Evolutionary conservation across 169 alveolate genomes (phyloP).

Genomic region (Prorocentrum cordatum): DNA sequence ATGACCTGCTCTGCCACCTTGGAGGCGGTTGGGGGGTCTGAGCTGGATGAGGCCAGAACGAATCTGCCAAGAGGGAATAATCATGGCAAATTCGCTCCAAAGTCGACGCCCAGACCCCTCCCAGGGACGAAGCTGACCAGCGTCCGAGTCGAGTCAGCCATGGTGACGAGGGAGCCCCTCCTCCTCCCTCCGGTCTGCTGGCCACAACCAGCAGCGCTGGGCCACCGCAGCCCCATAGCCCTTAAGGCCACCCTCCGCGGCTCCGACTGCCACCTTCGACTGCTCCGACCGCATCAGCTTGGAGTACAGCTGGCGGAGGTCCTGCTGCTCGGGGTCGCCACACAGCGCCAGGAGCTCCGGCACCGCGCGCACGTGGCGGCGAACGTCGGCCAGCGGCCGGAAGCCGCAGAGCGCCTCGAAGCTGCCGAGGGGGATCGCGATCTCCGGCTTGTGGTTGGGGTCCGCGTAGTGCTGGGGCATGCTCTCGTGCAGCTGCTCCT

Average conservation of each 20-base stretch:
- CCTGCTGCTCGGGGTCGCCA: neutral
- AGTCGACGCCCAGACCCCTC: too few relatives aligned
- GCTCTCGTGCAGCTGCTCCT: too few relatives aligned
- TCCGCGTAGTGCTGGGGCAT: too few relatives aligned
- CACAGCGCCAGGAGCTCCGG: neutral
- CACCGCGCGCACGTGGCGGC: neutral
- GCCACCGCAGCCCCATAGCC: neutral
- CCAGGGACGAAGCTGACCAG: neutral
- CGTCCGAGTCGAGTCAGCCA: too few relatives aligned
- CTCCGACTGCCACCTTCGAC: neutral
- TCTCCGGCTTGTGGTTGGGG: conserved; percentile 87
- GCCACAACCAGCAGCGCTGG: neutral
- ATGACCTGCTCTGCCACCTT: neutral
- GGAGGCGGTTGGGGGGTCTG: neutral
- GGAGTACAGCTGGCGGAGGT: neutral
- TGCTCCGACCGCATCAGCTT: neutral
- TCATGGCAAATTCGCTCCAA: neutral
- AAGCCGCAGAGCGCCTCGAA: conserved; percentile 82
- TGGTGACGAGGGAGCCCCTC: neutral
- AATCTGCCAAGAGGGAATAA: neutral
- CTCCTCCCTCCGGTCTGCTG: neutral
- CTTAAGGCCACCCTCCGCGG: neutral
- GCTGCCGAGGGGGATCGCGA: conserved; percentile 82
- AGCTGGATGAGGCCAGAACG: neutral
- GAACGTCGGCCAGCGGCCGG: neutral